Base-by-base conservation (phyloP, 768 basidiomycete genomes). In the Tulasnella sp. region DNA sequence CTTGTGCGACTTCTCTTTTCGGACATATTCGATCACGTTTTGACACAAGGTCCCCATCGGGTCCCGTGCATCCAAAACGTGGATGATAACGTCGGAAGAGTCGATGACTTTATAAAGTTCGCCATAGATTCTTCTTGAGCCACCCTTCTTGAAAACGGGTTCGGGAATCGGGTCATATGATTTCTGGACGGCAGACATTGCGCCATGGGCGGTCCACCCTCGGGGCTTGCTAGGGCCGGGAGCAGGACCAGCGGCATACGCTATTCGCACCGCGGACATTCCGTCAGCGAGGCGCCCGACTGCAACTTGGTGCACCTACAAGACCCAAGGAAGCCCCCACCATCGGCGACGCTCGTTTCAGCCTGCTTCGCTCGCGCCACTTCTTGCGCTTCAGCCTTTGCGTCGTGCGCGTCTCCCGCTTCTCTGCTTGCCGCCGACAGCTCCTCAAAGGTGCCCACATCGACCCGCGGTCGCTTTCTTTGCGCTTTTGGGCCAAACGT, bases 71-170 rank as follows among this genome's bases (percentile, higher is more conserved):
- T 99, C 94, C 60, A 99, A 74, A 49, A 99, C 80, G 67, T 99
- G 94, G 32, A 99, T 77, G 58, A 99, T 78, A 39, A 98, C 90
- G 66, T 99, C 94, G 6, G 91, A 94, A 2, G 94, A 99, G 68
- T 99, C 96, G 66, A 99, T 91, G 62, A 99, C 94, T 70, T 99
- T 99, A 78, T 99, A 98, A 6, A 98, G 74, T 69, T 99, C 94
- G 59, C 92, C 93, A 70, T 96, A 98, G 60, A 99, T 99, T 19
- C 94, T 83, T 34, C 86, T 77, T 9, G 91, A 94, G 1, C 93
- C 97, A 35, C 94, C 94, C 69, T 98, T 98, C 49, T 84, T 80
- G 65, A 91, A 96, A 58, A 94, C 90, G 8, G 92, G 90, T 63
- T 94, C 92, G 63, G 83, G 54, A 15, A 56, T 43, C 5, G 42